phyloP scores from a whole-genome alignment of 1,284 basidiomycete genomes.

The Termitomyces sp. region DNA sequence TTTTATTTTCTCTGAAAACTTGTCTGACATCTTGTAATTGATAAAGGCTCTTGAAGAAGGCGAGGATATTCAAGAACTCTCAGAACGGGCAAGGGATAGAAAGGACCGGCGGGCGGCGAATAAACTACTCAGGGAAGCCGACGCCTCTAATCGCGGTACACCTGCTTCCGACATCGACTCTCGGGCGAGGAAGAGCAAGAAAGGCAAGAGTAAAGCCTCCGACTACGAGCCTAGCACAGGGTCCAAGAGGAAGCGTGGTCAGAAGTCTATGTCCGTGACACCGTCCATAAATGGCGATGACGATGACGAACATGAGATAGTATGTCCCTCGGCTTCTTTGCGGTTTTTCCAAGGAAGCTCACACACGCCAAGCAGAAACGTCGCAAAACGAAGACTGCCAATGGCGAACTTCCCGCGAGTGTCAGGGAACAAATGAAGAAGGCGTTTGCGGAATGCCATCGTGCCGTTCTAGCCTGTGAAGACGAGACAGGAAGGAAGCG shows the following conservation, averaged over 20 bases:
- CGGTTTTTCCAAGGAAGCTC: background rate
- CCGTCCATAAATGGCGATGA: slow-evolving; percentile 71
- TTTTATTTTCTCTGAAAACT: slow-evolving; percentile 1
- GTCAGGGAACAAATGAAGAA: slow-evolving; percentile 79
- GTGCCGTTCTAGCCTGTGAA: slow-evolving; percentile 72
- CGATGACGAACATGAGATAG: slow-evolving; percentile 62
- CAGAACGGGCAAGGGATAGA: slow-evolving; percentile 57
- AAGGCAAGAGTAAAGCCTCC: slow-evolving; percentile 55
- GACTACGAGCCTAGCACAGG: slow-evolving; percentile 47
- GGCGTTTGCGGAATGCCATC: slow-evolving; percentile 76
- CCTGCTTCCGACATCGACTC: slow-evolving; percentile 59
- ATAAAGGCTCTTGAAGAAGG: slow-evolving; percentile 79
- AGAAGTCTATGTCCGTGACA: slow-evolving; percentile 72
- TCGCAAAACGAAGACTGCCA: slow-evolving; percentile 55
- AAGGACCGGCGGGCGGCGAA: slow-evolving; percentile 55
- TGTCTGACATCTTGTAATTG: background rate
- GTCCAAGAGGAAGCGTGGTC: slow-evolving; percentile 64
- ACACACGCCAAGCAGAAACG: slow-evolving; percentile 55
- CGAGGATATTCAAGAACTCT: slow-evolving; percentile 77
- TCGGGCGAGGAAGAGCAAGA: slow-evolving; percentile 58
- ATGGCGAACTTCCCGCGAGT: slow-evolving; percentile 46
- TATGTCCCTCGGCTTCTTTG: slow-evolving; percentile 31
- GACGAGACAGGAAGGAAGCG: slow-evolving; percentile 73
- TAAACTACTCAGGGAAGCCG: slow-evolving; percentile 48
- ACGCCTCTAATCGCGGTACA: slow-evolving; percentile 52